Conservation (phyloP, 495 filamentous ascomycete genomes). For the Cairneyella variabilis region DNA sequence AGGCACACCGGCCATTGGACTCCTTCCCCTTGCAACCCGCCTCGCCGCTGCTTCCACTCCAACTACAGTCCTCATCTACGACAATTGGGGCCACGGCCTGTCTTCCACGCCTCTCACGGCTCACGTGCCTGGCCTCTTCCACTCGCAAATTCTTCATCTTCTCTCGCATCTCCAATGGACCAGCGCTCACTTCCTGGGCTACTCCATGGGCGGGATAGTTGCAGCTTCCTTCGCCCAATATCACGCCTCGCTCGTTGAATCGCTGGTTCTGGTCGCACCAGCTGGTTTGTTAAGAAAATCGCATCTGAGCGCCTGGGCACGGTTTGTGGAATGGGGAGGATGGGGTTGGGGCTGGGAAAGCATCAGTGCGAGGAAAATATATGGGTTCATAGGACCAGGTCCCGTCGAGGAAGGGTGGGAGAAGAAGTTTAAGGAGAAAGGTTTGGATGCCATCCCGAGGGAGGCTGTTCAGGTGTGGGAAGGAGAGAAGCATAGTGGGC, state of each 20-base stretch:
- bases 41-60: conserved; percentile 9
- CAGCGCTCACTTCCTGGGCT: conserved; percentile 27
- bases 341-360: conserved; percentile 4
- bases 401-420: conserved; percentile 39
- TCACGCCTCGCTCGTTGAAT: conserved; percentile 18
- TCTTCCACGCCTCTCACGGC: conserved; percentile 26
- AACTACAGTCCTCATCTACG: conserved; percentile 22
- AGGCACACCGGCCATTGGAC: conserved; percentile 27
- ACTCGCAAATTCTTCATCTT: conserved; percentile 21
- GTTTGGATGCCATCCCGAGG: conserved; percentile 42
- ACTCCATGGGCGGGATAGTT: conserved; percentile 25
- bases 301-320: conserved; percentile 27
- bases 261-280: conserved; percentile 25
- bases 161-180: conserved; percentile 22
- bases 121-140: conserved; percentile 25
- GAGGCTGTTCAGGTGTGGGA: conserved; percentile 44
- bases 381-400: conserved; percentile 34
- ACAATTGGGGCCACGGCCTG: conserved; percentile 31
- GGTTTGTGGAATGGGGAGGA: conserved; percentile 30
- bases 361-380: conserved; percentile 5
- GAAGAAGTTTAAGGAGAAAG: conserved; percentile 36
- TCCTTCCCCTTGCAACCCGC: conserved; percentile 23
- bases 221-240: conserved; percentile 19
- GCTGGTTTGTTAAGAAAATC: conserved; percentile 20
- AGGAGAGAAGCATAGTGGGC: conserved; percentile 37